Evolutionary conservation across 805 yeast genomes (phyloP).

Genomic region (Lipomyces kockii): DNA sequence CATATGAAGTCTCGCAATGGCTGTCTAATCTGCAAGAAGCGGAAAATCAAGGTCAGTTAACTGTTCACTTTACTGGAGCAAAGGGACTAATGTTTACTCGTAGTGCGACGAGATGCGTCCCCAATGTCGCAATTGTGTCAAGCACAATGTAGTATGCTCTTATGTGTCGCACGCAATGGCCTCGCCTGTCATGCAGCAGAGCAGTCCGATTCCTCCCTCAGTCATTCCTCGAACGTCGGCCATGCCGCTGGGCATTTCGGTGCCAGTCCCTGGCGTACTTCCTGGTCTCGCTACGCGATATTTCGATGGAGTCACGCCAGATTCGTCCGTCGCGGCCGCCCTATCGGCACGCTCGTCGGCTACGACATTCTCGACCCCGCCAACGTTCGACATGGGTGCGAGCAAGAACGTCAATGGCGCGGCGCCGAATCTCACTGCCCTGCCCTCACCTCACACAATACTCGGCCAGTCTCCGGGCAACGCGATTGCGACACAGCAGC

Average conservation of each 20-base stretch:
- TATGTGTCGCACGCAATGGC: constrained; percentile 11
- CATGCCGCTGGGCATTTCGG: constrained; percentile 23
- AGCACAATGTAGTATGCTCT: constrained; percentile 41
- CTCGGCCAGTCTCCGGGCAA: constrained; percentile 22
- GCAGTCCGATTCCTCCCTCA: background rate
- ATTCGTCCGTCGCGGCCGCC: constrained; percentile 28
- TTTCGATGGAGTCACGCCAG: constrained; percentile 14
- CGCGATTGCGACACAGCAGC: constrained; percentile 33
- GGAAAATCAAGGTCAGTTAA: constrained; percentile 26
- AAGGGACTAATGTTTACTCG: background rate
- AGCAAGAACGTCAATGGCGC: constrained; percentile 27
- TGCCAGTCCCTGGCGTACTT: constrained; percentile 35
- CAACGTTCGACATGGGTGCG: constrained; percentile 24
- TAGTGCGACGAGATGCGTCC: constrained; percentile 65
- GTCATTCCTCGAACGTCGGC: constrained; percentile 15
- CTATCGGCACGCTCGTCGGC: constrained; percentile 35
- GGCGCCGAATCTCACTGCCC: constrained; percentile 30
- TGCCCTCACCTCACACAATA: constrained; percentile 31
- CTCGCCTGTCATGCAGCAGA: constrained; percentile 13
- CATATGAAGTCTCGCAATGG: constrained; percentile 34
- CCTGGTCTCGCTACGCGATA: constrained; percentile 36
- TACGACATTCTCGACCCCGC: constrained; percentile 32
- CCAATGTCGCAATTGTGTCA: constrained; percentile 58
- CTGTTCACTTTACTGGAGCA: background rate
- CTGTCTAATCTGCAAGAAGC: constrained; percentile 34